Conservation (phyloP, 306 rosid species). For the Quercus cerris region DNA sequence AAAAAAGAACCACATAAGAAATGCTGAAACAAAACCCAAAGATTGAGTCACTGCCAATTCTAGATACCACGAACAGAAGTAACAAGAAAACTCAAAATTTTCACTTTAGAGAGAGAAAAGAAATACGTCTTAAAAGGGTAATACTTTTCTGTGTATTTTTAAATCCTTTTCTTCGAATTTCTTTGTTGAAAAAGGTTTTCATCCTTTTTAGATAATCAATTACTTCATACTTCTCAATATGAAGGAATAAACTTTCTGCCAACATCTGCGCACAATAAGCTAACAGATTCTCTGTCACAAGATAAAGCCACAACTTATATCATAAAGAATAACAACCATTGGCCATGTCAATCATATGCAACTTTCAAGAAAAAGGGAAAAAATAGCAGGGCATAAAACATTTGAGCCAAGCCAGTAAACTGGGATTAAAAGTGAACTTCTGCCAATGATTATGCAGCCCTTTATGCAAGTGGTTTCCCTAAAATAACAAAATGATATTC, state of each 20-base stretch:
- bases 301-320: background rate
- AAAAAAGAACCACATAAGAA: too few species aligned
- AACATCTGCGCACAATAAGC: background rate
- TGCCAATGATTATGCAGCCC: constrained; percentile 88
- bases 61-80: background rate
- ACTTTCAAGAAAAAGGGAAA: background rate
- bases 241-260: background rate
- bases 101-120: background rate
- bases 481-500: constrained; percentile 20
- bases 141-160: background rate
- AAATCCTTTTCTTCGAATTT: background rate
- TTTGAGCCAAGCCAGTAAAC: constrained; percentile 48
- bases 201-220: background rate
- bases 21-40: too few species aligned
- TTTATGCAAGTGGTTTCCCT: constrained; percentile 95
- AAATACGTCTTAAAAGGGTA: too few species aligned
- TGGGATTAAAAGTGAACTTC: constrained; percentile 91
- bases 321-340: background rate
- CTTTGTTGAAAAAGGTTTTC: background rate
- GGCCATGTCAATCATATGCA: too few species aligned
- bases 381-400: background rate
- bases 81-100: background rate
- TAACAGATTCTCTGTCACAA: background rate
- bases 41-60: too few species aligned
- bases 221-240: background rate